Base-by-base conservation (phyloP, 1,139 yeast genomes). In the Taphrina communis region DNA sequence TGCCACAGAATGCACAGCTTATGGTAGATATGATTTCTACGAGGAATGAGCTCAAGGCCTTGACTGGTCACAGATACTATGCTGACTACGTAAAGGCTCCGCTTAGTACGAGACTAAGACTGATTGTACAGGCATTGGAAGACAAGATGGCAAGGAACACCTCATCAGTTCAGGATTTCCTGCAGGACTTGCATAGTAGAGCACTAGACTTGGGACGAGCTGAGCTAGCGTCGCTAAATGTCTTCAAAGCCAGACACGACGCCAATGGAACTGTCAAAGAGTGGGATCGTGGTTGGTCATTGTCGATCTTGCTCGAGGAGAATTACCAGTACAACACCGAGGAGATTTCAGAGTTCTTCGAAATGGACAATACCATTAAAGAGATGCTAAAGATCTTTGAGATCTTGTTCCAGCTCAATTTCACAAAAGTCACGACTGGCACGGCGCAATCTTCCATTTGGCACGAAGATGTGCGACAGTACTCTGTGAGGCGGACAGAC, bases 391-490 rank as follows among this genome's bases (percentile, higher is more conserved):
- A 81, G 1, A 84, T 89, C 72, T 90, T 88, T 76, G 94, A 89
- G 76, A 82, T 80, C 6, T 80, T 90, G 66, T 86, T 90, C 77
- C 85, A 85, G 71, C 81, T 90, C 70, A 86, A 88, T 76, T 89
- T 90, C 76, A 82, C 82, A 68, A 85, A 85, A 75, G 80, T 83
- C 48, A 79, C 80, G 2, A 80, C 82, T 6, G 51, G 31, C 19
- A 41, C 42, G 11, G 11, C 51, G 14, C 51, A 58, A 9, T 44
- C 17, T 1, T 75, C 78, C 4, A 82, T 82, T 14, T 90, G 97
- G 97, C 94, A 90, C 75, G 84, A 83, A 68, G 96, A 90, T 76
- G 95, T 89, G 17, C 86, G 85, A 72, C 89, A 86, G 75, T 86
- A 85, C 76, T 86, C 90, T 5, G 93, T 90, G 62, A 89, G 89